Conservation (phyloP, 2,329 filamentous ascomycete species). For the Chaetomium sp. region DNA sequence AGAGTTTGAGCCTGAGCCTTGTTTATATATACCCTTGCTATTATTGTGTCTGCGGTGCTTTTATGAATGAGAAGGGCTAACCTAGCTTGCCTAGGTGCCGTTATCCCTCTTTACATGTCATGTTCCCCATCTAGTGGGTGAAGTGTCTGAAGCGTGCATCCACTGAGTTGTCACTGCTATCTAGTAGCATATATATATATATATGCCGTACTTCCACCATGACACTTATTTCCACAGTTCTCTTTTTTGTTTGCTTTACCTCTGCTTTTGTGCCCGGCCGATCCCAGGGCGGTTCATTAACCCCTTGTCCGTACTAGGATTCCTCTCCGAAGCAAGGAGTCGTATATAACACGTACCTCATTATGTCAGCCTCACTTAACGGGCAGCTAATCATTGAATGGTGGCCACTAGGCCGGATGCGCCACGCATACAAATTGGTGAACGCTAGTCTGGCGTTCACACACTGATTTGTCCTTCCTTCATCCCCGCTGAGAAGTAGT, state of each 20-base stretch:
- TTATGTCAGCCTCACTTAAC: neutral
- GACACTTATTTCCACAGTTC: neutral
- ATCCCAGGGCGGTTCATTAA: neutral
- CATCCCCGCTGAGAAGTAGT: too few species aligned
- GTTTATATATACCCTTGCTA: neutral
- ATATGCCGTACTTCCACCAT: too few species aligned
- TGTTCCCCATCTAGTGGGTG: neutral
- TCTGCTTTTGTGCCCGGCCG: too few species aligned
- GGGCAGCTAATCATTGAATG: too few species aligned
- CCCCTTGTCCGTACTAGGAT: too few species aligned
- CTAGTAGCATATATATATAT: neutral
- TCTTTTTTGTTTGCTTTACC: neutral
- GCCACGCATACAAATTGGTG: neutral
- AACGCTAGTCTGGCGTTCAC: too few species aligned
- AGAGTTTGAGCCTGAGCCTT: neutral
- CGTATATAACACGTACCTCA: neutral
- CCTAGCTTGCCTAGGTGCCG: neutral
- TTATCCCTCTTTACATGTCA: neutral
- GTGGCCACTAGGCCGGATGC: neutral
- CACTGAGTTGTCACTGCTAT: neutral
- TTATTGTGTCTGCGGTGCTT: neutral
- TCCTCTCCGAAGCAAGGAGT: neutral
- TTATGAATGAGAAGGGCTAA: neutral
- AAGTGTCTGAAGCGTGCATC: neutral
- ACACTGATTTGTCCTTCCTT: neutral